Conservation (phyloP, 805 yeast species). For the Zygosaccharomyces bisporus region DNA sequence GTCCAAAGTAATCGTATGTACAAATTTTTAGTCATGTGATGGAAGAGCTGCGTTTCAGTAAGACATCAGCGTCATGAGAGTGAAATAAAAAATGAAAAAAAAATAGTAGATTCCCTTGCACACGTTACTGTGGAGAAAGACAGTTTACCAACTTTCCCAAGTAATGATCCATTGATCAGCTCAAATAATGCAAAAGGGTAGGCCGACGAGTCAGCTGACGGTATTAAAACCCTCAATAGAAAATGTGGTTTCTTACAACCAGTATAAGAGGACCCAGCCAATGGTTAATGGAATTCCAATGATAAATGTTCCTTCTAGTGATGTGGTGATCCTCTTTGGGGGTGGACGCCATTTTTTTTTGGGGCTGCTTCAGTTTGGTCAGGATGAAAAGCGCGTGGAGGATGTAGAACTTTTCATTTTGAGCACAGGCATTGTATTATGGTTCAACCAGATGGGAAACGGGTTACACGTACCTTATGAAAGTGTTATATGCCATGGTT, state of each 20-base stretch:
- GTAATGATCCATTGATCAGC: slow-evolving; percentile 2
- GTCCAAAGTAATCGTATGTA: neutral
- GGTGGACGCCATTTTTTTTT: slow-evolving; percentile 41
- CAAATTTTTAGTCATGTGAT: slow-evolving; percentile 1
- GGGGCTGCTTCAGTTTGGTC: slow-evolving; percentile 17
- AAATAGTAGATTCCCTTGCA: neutral
- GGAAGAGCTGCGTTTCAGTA: neutral
- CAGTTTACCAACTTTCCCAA: neutral
- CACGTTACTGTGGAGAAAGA: no score
- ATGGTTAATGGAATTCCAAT: slow-evolving; percentile 12
- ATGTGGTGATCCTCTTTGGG: slow-evolving; percentile 38
- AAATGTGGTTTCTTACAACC: slow-evolving; percentile 35
- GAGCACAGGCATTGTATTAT: slow-evolving; percentile 37
- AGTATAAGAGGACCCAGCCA: slow-evolving; percentile 34
- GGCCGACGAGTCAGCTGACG: slow-evolving; percentile 24
- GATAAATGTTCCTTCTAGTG: slow-evolving; percentile 20
- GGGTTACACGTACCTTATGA: slow-evolving; percentile 40
- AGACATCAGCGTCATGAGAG: neutral
- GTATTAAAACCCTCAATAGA: slow-evolving; percentile 37
- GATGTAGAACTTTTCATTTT: slow-evolving; percentile 39
- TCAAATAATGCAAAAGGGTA: slow-evolving; percentile 10
- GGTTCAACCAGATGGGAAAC: slow-evolving; percentile 37
- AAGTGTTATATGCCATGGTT: slow-evolving; percentile 34
- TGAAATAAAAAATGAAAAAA: neutral
- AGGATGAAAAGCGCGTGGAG: slow-evolving; percentile 12